These are phyloP conservation scores for Gracilaria domingensis DNA, from an alignment of 23 red algal genomes.

Conservation along the genomic window DNA sequence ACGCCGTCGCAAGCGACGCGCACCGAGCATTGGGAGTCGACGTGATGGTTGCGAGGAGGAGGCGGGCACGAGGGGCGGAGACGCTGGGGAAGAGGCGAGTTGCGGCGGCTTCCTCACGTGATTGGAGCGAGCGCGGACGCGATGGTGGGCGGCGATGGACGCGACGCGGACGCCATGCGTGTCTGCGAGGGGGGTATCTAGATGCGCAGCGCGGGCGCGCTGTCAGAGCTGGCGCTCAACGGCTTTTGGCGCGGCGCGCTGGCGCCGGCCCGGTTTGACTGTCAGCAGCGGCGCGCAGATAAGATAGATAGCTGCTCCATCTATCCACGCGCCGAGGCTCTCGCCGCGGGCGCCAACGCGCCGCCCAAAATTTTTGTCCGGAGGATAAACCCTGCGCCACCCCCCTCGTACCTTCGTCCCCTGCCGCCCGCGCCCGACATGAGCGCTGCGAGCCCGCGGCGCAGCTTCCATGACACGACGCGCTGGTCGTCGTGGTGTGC, in stretches of 20 bases:
- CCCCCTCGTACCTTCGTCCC: too few species aligned
- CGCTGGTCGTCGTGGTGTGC: conserved; percentile 10
- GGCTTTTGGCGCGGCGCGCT: neutral
- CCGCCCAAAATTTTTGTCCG: too few species aligned
- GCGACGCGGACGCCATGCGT: neutral
- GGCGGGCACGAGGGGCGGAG: neutral
- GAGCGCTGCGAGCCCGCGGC: too few species aligned
- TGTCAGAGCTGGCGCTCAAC: conserved; percentile 9
- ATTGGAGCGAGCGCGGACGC: neutral
- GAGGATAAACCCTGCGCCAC: too few species aligned
- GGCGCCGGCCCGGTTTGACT: too few species aligned
- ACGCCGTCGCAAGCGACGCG: conserved; percentile 3
- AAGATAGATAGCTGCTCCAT: too few species aligned
- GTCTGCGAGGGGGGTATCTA: too few species aligned
- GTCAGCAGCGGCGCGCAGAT: too few species aligned
- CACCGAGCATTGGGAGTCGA: conserved; percentile 13
- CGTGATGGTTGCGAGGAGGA: conserved; percentile 23
- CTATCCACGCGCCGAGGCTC: too few species aligned
- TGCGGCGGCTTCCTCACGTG: conserved; percentile 11
- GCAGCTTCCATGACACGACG: conserved; percentile 9
- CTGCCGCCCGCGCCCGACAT: too few species aligned
- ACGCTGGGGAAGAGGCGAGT: neutral
- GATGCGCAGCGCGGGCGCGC: neutral
- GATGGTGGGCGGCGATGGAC: neutral
- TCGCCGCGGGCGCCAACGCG: too few species aligned